Evolutionary conservation across 2,329 filamentous ascomycete genomes (phyloP).

Genomic region (Fonsecaea pugnacius): DNA sequence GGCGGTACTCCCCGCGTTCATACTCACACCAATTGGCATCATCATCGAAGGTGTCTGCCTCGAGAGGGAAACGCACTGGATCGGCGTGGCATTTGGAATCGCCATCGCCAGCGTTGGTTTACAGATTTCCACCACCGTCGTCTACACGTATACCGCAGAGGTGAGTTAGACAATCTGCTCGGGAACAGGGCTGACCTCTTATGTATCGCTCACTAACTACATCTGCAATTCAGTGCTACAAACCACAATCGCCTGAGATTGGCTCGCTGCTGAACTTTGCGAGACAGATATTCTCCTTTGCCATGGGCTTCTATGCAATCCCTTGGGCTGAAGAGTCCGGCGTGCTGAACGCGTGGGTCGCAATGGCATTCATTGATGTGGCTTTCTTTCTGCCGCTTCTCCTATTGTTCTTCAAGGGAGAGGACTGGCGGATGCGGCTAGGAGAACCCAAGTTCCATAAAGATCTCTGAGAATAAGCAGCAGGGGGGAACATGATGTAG

Average conservation of each 20-base stretch:
- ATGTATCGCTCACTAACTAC: background rate
- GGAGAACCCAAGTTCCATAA: conserved; percentile 4
- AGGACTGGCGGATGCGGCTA: background rate
- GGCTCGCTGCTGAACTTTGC: conserved; percentile 11
- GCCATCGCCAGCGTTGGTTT: conserved; percentile 7
- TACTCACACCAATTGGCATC: background rate
- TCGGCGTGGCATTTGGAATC: background rate
- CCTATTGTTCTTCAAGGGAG: conserved; percentile 4
- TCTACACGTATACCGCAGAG: conserved; percentile 15
- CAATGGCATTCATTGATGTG: conserved; percentile 7
- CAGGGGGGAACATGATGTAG: background rate
- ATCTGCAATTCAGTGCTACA: conserved; percentile 2
- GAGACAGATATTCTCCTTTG: conserved; percentile 8
- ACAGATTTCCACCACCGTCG: conserved; percentile 8
- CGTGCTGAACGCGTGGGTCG: background rate
- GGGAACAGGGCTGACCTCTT: background rate
- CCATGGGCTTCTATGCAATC: conserved; percentile 16
- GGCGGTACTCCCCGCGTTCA: background rate
- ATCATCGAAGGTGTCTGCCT: conserved; percentile 10
- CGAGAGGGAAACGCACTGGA: conserved; percentile 6
- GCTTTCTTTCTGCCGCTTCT: conserved; percentile 8
- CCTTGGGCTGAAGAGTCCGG: conserved; percentile 1
- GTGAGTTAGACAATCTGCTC: background rate
- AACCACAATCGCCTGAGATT: conserved; percentile 10
- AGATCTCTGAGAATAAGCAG: background rate